phyloP scores from a whole-genome alignment of 1,139 yeast genomes.

The Taiozyma sp. region DNA sequence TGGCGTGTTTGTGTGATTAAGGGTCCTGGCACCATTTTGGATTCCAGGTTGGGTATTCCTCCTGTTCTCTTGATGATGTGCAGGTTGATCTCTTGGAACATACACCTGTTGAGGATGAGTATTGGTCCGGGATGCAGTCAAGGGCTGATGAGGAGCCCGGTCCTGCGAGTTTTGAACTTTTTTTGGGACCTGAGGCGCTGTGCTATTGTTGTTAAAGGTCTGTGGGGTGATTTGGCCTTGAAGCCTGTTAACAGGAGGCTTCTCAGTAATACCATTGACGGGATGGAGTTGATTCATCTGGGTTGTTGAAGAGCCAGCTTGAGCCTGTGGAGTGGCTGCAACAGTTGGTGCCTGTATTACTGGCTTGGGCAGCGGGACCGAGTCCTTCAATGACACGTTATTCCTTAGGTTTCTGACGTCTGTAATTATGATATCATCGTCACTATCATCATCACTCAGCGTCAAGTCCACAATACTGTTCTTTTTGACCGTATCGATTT shows the following conservation, averaged over 20 bases:
- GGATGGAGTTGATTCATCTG: neutral
- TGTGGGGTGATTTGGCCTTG: neutral
- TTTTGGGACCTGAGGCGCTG: neutral
- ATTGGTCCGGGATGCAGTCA: neutral
- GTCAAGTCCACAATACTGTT: constrained; percentile 6
- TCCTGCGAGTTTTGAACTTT: neutral
- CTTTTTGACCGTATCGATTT: neutral
- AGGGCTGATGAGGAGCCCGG: neutral
- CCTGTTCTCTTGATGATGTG: neutral
- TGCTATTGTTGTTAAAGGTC: neutral
- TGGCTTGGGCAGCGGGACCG: neutral
- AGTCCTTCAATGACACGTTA: neutral
- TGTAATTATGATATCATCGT: constrained; percentile 12
- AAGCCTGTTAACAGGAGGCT: neutral
- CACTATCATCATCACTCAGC: constrained; percentile 4
- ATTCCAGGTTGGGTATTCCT: neutral
- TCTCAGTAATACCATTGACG: neutral
- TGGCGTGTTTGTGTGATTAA: neutral
- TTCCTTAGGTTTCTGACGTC: constrained; percentile 5
- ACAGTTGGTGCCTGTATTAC: neutral
- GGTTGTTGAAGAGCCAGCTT: neutral
- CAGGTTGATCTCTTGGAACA: neutral
- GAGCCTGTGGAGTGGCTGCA: neutral
- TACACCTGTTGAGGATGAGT: neutral
- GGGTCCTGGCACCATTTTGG: neutral